Evolutionary conservation across 306 rosid species (phyloP).

Genomic region (Betula pendula): DNA sequence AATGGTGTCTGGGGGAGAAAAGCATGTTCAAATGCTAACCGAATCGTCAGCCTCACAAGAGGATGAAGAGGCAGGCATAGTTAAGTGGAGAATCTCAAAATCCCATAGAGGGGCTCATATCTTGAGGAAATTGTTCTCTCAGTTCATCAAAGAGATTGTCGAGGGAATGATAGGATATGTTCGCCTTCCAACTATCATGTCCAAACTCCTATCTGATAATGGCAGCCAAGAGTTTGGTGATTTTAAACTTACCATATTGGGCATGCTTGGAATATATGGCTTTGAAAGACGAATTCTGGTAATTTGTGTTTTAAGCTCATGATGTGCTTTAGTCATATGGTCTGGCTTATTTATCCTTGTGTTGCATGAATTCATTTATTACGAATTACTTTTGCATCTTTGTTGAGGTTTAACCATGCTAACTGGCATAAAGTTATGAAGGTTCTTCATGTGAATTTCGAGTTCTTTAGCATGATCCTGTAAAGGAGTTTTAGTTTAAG

Average conservation of each 20-base stretch:
- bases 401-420: neutral
- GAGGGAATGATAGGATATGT: constrained; percentile 97
- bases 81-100: constrained; percentile 77
- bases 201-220: constrained; percentile 91
- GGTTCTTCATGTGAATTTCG: constrained; percentile 1
- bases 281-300: constrained; percentile 99
- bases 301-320: constrained; percentile 14
- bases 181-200: constrained; percentile 91
- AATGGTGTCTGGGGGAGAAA: constrained; percentile 42
- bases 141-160: constrained; percentile 87
- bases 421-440: neutral
- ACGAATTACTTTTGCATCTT: neutral
- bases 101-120: constrained; percentile 52
- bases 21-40: constrained; percentile 36
- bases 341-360: neutral
- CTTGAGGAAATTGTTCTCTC: constrained; percentile 74
- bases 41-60: constrained; percentile 44
- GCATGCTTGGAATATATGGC: constrained; percentile 93
- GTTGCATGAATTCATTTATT: neutral
- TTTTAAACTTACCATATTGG: constrained; percentile 88
- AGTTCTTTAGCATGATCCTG: neutral
- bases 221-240: constrained; percentile 95
- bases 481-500: neutral
- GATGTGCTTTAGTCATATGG: neutral
- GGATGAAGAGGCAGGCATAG: constrained; percentile 47